Base-by-base conservation (phyloP, 306 rosid genomes). In the Medicago arabica region DNA sequence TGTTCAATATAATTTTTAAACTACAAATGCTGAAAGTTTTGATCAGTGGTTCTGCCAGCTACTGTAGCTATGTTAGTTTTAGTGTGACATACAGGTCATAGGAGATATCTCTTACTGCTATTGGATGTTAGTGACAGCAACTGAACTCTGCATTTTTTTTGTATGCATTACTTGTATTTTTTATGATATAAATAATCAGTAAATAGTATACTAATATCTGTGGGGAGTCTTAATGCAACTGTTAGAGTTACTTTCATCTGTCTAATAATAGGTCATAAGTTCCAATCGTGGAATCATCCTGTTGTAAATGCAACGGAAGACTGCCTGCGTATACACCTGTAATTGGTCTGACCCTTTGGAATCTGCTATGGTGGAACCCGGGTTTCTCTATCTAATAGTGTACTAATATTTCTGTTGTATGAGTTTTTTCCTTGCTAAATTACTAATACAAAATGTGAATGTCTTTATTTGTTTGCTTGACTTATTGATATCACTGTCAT, bases 391-490 rank as follows among this genome's bases (percentile, higher is more conserved):
- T 14, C 14, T 13, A 57, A 15, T 47, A 71, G 75, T 53, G 25
- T 65, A 53, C 21, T 75, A 16, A 12, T 74, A 44, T 55, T 23
- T 70, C 65, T 64, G 61, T 38, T 54, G 47, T 59, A 70, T 62
- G 43, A 34, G 71, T 21, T 73, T 46, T 36, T 78, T 57, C 71
- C 43, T 78, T 15, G n/a, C 72, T 65, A 21, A 54, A 75, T 50
- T 34, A 55, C 63, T 46, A 13, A 63, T 36, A 44, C 4, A 16
- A 44, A 74, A 71, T 51, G 70, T 36, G 76, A 60, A 49, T 60
- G 47, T 76, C 43, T 76, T 28, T 61, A 11, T 40, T 72, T 49
- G 23, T 77, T 54, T 73, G 49, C 49, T 11, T 38, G 43, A 61
- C 69, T 36, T 71, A 39, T 76, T 64, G 67, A 57, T 54, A 57